phyloP scores from a whole-genome alignment of 495 filamentous ascomycete genomes.

The Thermochaetoides thermophila region DNA sequence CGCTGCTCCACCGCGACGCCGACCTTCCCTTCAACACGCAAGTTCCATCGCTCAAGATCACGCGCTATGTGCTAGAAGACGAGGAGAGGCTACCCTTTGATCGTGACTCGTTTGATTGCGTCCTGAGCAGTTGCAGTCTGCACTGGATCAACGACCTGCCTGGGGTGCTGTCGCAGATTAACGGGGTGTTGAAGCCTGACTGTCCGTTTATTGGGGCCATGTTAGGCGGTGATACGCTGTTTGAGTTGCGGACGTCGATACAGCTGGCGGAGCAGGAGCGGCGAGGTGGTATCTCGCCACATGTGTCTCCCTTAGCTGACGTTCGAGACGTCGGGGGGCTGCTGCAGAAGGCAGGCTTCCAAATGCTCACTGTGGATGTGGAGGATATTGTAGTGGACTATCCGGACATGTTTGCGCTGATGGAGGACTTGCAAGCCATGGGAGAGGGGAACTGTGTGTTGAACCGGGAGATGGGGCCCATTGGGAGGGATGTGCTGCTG shows the following conservation, averaged over 20 bases:
- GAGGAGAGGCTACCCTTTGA: constrained; percentile 63
- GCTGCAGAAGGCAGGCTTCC: constrained; percentile 76
- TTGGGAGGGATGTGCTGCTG: constrained; percentile 70
- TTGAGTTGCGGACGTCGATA: constrained; percentile 83
- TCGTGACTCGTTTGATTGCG: constrained; percentile 69
- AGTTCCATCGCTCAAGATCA: constrained; percentile 53
- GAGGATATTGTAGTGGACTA: constrained; percentile 95
- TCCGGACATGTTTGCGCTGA: constrained; percentile 80
- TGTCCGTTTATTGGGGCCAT: constrained; percentile 87
- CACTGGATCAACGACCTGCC: constrained; percentile 99
- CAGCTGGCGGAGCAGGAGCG: constrained; percentile 87
- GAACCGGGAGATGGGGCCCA: constrained; percentile 57
- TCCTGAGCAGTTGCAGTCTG: constrained; percentile 71
- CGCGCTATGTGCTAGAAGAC: constrained; percentile 54
- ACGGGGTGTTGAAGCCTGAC: constrained; percentile 76
- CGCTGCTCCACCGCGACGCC: constrained; percentile 70
- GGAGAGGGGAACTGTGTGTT: constrained; percentile 79
- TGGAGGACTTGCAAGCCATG: constrained; percentile 90
- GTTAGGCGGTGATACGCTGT: constrained; percentile 89
- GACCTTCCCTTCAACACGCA: constrained; percentile 65
- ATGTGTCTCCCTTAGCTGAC: constrained; percentile 81
- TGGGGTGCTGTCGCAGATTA: constrained; percentile 62
- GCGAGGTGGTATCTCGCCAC: constrained; percentile 72
- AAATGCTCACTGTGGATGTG: constrained; percentile 90
- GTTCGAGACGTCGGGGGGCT: constrained; percentile 83